Evolutionary conservation across 2,329 filamentous ascomycete species (phyloP).

Genomic region (Venturia oleaginea): DNA sequence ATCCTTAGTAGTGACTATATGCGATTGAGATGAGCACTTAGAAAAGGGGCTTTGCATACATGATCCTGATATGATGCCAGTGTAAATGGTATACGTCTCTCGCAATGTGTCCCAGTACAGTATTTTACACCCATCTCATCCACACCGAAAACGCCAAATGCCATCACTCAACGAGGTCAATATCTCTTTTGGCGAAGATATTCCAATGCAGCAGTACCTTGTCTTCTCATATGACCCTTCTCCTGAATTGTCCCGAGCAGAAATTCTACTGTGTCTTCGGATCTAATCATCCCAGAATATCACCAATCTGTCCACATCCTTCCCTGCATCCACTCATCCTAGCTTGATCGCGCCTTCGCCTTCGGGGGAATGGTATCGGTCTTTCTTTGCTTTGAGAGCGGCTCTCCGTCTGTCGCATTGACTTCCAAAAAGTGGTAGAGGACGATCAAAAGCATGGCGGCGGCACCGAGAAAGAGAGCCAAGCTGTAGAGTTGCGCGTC

Average conservation of each 20-base stretch:
- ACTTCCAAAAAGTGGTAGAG: slow-evolving; percentile 95
- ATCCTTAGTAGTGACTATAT: too few relatives aligned
- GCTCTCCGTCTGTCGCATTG: slow-evolving; percentile 58
- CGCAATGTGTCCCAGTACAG: neutral
- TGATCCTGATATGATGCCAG: neutral
- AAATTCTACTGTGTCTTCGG: neutral
- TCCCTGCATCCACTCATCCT: slow-evolving; percentile 4
- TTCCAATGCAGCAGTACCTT: neutral
- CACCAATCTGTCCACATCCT: neutral
- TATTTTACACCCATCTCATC: neutral
- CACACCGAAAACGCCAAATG: neutral
- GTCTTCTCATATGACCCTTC: neutral
- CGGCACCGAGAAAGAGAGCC: slow-evolving; percentile 84
- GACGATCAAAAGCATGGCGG: slow-evolving; percentile 85
- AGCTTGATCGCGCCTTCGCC: slow-evolving; percentile 6
- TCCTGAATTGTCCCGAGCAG: neutral
- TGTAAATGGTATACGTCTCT: neutral
- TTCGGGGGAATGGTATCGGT: slow-evolving; percentile 1
- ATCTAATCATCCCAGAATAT: neutral
- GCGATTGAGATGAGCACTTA: slow-evolving; percentile 15
- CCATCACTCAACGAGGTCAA: neutral
- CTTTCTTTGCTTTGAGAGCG: slow-evolving; percentile 1
- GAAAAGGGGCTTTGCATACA: neutral
- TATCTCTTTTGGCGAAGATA: neutral
- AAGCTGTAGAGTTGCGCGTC: slow-evolving; percentile 86